These are phyloP conservation scores for Sphagnum contortum DNA, from an alignment of 225 moss, liverwort and hornwort species.

Conservation along the genomic window DNA sequence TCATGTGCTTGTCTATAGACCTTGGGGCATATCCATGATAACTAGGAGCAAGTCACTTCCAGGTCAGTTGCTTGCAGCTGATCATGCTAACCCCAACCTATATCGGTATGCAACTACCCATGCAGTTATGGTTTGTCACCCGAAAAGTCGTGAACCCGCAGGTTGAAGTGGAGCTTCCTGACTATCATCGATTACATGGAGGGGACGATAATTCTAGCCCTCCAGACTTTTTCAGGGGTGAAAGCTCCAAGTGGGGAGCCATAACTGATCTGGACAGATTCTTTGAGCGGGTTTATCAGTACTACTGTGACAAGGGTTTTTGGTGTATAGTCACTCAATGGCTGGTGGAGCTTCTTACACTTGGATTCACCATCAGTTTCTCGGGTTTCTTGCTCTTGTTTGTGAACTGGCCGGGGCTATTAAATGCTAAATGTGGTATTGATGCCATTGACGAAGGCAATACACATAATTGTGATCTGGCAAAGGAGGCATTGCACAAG, in stretches of 20 bases:
- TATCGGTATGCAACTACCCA: background rate
- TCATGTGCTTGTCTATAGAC: too few relatives aligned
- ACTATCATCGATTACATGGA: constrained; percentile 66
- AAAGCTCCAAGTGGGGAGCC: constrained; percentile 85
- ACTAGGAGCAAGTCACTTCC: background rate
- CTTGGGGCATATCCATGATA: too few relatives aligned
- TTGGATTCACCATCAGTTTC: constrained; percentile 88
- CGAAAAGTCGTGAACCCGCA: constrained; percentile 22
- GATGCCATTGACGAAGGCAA: constrained; percentile 68
- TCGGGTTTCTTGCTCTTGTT: constrained; percentile 91
- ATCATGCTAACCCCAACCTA: background rate
- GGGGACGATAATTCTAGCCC: constrained; percentile 66
- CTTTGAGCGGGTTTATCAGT: constrained; percentile 90
- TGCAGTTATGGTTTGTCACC: constrained; percentile 3
- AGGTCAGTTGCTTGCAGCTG: background rate
- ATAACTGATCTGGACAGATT: constrained; percentile 91
- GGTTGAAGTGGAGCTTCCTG: constrained; percentile 91
- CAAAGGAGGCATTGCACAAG: constrained; percentile 59
- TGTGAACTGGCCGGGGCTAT: constrained; percentile 89
- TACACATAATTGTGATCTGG: constrained; percentile 75
- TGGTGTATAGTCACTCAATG: constrained; percentile 98
- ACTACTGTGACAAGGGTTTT: constrained; percentile 97
- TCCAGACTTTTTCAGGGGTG: constrained; percentile 79
- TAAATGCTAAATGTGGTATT: constrained; percentile 76
- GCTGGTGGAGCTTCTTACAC: constrained; percentile 86